Evolutionary conservation across 225 moss, liverwort and hornwort genomes (phyloP).

Genomic region (Anthoceros angustus): DNA sequence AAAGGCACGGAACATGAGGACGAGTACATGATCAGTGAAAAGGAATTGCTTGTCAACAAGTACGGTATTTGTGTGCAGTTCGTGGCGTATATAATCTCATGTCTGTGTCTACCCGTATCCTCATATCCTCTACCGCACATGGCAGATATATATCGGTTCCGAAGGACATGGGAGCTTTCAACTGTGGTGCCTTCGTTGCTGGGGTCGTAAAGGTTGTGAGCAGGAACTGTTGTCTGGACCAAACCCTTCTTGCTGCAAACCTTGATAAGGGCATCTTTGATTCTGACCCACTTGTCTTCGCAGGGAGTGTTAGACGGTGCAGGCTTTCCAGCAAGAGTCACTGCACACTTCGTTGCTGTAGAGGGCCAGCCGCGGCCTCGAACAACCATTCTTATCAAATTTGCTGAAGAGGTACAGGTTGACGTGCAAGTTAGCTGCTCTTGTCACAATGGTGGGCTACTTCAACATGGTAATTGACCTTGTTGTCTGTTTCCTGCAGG

Average conservation of each 20-base stretch:
- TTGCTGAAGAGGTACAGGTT: slow-evolving; percentile 51
- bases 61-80: slow-evolving; percentile 6
- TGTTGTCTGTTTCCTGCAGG: slow-evolving; percentile 23
- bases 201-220: slow-evolving; percentile 61
- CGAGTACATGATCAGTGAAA: slow-evolving; percentile 93
- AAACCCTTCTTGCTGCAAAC: neutral
- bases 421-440: neutral
- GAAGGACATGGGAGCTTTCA: slow-evolving; percentile 82
- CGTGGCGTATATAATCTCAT: neutral
- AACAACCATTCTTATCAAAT: slow-evolving; percentile 78
- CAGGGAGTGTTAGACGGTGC: slow-evolving; percentile 84
- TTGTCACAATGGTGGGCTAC: neutral
- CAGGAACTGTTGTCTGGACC: neutral
- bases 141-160: slow-evolving; percentile 76
- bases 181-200: slow-evolving; percentile 81
- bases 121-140: slow-evolving; percentile 2
- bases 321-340: slow-evolving; percentile 83
- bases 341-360: slow-evolving; percentile 82
- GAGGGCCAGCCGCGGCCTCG: slow-evolving; percentile 73
- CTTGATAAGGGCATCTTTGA: neutral
- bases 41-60: slow-evolving; percentile 80
- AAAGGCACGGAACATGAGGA: slow-evolving; percentile 94
- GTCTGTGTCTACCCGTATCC: neutral
- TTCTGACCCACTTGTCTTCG: neutral
- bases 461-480: neutral